Base-by-base conservation (phyloP, 768 basidiomycete species). In the Coprinopsis strossmayeri region DNA sequence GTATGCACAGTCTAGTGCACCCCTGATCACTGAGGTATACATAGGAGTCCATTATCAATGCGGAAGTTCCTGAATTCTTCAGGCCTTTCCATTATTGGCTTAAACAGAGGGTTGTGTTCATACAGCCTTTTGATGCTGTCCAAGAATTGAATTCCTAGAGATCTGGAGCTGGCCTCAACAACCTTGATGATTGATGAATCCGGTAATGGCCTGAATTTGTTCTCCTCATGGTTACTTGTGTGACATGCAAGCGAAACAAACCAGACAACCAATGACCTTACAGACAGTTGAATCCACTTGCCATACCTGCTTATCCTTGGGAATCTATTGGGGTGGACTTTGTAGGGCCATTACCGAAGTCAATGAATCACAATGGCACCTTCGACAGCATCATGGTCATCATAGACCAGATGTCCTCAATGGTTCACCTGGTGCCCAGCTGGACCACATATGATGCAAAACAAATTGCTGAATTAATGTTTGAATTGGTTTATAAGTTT, bases 191-290 rank as follows among this genome's bases (percentile, higher is more conserved):
- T n/a, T n/a, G n/a, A n/a, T n/a, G n/a, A n/a, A n/a, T n/a, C n/a
- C n/a, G n/a, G n/a, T n/a, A n/a, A n/a, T n/a, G n/a, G n/a, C n/a
- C n/a, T n/a, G n/a, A n/a, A n/a, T n/a, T n/a, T n/a, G n/a, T n/a
- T n/a, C n/a, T n/a, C n/a, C n/a, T n/a, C n/a, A n/a, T n/a, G n/a
- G n/a, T n/a, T n/a, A n/a, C 65, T 53, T 56, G 60, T 32, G 26
- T 28, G 0, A 56, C 48, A 7, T 61, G 59, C 26, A 46, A 48
- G 13, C 23, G 37, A 13, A 51, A 46, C 12, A 64, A 64, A 26
- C 59, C 53, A 0, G n/a, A 38, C 2, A 59, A 58, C 35, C 59
- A 64, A 18, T 50, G 50, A 15, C 63, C 55, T 0, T 61, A 53
- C n/a, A 56, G 64, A 0, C 42, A 59, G 0, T 41, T 69, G 17